Evolutionary conservation across 1,284 basidiomycete genomes (phyloP), one percentile per base, ranked within the genome.

Genomic region (Cryptococcus sp.): DNA sequence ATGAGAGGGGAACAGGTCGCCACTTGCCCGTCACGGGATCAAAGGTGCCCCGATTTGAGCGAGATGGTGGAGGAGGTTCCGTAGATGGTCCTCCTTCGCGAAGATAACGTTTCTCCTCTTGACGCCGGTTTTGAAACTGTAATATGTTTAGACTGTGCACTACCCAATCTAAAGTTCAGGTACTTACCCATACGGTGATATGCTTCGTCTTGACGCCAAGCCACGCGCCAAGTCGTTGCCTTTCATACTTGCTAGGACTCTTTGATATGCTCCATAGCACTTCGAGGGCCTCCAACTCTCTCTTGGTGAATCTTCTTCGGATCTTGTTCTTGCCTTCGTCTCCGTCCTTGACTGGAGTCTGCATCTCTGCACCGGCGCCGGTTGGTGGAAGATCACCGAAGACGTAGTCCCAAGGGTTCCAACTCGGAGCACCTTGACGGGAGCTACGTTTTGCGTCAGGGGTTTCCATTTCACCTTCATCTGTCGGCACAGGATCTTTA

Each of bases 21-120:
- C 58, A 64, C 57, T 67, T 67, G 20, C 65, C 65, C 3, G 65
- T 67, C 41, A 57, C 56, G 16, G 65, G 63, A 45, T 67, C 65
- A 43, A 61, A 67, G 4, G 59, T 59, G 29, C 65, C 65, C 37
- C 63, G 54, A 26, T 62, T 61, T 47, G 65, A 55, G 41, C 61
- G 56, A 11, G 60, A 57, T 16, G 62, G 54, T 16, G 54, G 57
- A 6, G 59, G 59, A 40, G 59, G 56, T 25, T 56, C 48, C 26
- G 26, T 5, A 16, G 48, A 46, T 7, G 55, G 53, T 10, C 57
- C 57, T 17, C 49, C 52, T 46, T 65, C 60, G n/a, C 50, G 49
- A 13, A 46, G 39, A 46, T 62, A 63, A 22, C 55, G 52, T 49
- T 67, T 67, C 39, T 57, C 54, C 40, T 65, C 66, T 56, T 67